Conservation (phyloP, 2,329 filamentous ascomycete species). For the Colletotrichum musae region DNA sequence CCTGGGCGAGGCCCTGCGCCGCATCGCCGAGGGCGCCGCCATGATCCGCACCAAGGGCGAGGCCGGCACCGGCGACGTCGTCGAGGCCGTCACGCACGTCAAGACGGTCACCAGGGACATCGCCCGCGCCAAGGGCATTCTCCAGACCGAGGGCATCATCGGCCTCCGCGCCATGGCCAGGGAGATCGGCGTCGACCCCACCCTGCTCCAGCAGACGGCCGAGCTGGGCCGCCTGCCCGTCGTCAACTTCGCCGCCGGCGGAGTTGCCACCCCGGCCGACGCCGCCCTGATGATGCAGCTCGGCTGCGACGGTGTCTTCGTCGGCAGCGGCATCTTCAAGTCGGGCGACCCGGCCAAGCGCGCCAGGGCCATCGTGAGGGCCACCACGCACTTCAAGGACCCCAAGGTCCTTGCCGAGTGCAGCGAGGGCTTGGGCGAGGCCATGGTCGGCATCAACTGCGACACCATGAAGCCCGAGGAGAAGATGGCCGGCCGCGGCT, state of each 20-base stretch:
- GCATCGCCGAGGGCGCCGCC: slow-evolving; percentile 93
- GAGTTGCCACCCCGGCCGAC: slow-evolving; percentile 98
- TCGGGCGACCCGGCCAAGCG: slow-evolving; percentile 90
- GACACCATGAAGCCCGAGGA: slow-evolving; percentile 82
- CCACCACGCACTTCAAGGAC: slow-evolving; percentile 91
- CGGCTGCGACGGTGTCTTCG: slow-evolving; percentile 97
- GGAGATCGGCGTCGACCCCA: slow-evolving; percentile 83
- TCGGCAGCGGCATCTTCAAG: slow-evolving; percentile 98
- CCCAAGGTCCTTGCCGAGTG: slow-evolving; percentile 88
- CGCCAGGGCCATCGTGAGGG: slow-evolving; percentile 94
- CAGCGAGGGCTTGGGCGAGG: slow-evolving; percentile 91
- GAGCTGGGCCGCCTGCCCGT: slow-evolving; percentile 91
- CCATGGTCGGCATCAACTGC: slow-evolving; percentile 97
- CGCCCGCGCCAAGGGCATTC: slow-evolving; percentile 81
- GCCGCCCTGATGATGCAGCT: slow-evolving; percentile 98
- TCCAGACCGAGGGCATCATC: slow-evolving; percentile 67
- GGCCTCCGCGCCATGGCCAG: slow-evolving; percentile 81
- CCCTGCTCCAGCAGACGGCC: slow-evolving; percentile 87
- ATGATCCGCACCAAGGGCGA: slow-evolving; percentile 99
- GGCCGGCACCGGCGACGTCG: slow-evolving; percentile 95
- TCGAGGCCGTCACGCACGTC: slow-evolving; percentile 97
- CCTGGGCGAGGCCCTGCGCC: slow-evolving; percentile 90
- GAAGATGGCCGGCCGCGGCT: slow-evolving; percentile 88
- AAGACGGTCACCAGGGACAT: slow-evolving; percentile 90
- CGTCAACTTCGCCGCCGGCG: slow-evolving; percentile 98